Evolutionary conservation across 1,284 basidiomycete species (phyloP).

Genomic region (Acaromyces ingoldii): DNA sequence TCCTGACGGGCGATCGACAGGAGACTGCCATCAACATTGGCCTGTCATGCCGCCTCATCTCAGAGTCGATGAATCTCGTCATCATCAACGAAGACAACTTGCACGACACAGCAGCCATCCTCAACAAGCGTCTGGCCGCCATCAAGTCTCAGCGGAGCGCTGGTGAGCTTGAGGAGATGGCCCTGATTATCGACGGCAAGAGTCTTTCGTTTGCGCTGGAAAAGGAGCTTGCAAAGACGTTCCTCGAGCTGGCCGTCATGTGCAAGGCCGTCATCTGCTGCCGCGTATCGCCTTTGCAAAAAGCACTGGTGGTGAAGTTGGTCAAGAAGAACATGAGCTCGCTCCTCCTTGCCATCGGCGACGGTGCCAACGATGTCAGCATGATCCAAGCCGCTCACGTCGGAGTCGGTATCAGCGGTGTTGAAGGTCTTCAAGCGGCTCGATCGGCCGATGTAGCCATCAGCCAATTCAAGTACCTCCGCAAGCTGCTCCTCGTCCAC

Average conservation of each 20-base stretch:
- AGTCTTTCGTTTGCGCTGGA: slow-evolving; percentile 87
- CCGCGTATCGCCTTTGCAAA: slow-evolving; percentile 95
- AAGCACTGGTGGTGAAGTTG: slow-evolving; percentile 94
- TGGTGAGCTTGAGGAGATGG: slow-evolving; percentile 89
- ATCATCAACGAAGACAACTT: slow-evolving; percentile 83
- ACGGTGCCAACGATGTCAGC: slow-evolving; percentile 61
- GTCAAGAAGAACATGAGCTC: slow-evolving; percentile 93
- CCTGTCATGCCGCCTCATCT: slow-evolving; percentile 90
- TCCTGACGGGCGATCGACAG: slow-evolving; percentile 93
- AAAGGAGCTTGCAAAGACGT: slow-evolving; percentile 79
- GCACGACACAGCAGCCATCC: slow-evolving; percentile 75
- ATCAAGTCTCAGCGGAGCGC: slow-evolving; percentile 86
- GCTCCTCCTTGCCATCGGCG: slow-evolving; percentile 84
- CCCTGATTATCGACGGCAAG: slow-evolving; percentile 93
- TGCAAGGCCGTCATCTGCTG: slow-evolving; percentile 98
- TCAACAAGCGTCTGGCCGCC: slow-evolving; percentile 79
- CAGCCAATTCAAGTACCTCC: slow-evolving; percentile 93
- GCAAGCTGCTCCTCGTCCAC: slow-evolving; percentile 92
- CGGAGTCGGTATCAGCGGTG: slow-evolving; percentile 94
- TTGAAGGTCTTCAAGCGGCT: slow-evolving; percentile 96
- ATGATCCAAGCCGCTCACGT: slow-evolving; percentile 68
- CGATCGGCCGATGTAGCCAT: slow-evolving; percentile 94
- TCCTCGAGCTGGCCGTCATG: slow-evolving; percentile 92
- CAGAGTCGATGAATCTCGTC: slow-evolving; percentile 96
- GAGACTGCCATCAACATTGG: slow-evolving; percentile 99